Percentiles rank a stretch among this genome's conserved stretches.
Evolutionary conservation across 192 early-diverging fungal genomes (phyloP).

Genomic region (Chytriomyces confervae): DNA sequence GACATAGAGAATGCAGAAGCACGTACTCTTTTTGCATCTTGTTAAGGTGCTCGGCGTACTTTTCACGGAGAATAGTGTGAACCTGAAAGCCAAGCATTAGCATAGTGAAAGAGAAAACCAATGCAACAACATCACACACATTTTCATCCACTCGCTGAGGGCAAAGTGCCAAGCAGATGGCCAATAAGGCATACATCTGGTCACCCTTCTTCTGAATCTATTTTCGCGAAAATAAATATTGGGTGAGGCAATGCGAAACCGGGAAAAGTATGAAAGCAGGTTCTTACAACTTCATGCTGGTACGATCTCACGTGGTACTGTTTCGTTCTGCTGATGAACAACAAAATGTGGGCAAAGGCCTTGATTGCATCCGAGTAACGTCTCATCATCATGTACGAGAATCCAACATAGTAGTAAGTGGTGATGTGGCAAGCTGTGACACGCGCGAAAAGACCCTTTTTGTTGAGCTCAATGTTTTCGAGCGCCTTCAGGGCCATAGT

Average conservation of each 20-base stretch:
- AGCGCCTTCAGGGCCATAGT: slow-evolving; percentile 93
- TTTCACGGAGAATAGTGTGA: slow-evolving; percentile 85
- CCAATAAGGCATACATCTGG: slow-evolving; percentile 93
- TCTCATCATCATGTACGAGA: slow-evolving; percentile 98
- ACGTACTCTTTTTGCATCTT: slow-evolving; percentile 81
- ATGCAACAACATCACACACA: slow-evolving; percentile 36
- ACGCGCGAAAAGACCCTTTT: slow-evolving; percentile 91
- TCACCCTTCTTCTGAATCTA: slow-evolving; percentile 89
- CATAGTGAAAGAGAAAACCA: background rate
- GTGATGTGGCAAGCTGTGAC: slow-evolving; percentile 98
- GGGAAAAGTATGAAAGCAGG: background rate
- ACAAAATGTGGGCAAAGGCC: slow-evolving; percentile 87
- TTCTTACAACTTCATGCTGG: slow-evolving; percentile 81
- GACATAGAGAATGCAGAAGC: background rate
- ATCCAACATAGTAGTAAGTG: slow-evolving; percentile 96
- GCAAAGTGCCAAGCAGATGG: slow-evolving; percentile 87
- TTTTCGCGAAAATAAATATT: slow-evolving; percentile 16
- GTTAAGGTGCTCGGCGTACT: slow-evolving; percentile 88
- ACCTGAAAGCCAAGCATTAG: slow-evolving; percentile 39
- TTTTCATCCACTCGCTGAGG: slow-evolving; percentile 94
- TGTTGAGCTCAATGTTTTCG: slow-evolving; percentile 93
- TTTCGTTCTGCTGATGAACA: slow-evolving; percentile 88
- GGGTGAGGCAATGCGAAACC: slow-evolving; percentile 3
- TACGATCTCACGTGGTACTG: slow-evolving; percentile 93
- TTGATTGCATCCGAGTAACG: slow-evolving; percentile 95